These are phyloP conservation scores for Aspergillus luchuensis DNA, from an alignment of 2,329 filamentous ascomycete species.

Conservation along the genomic window DNA sequence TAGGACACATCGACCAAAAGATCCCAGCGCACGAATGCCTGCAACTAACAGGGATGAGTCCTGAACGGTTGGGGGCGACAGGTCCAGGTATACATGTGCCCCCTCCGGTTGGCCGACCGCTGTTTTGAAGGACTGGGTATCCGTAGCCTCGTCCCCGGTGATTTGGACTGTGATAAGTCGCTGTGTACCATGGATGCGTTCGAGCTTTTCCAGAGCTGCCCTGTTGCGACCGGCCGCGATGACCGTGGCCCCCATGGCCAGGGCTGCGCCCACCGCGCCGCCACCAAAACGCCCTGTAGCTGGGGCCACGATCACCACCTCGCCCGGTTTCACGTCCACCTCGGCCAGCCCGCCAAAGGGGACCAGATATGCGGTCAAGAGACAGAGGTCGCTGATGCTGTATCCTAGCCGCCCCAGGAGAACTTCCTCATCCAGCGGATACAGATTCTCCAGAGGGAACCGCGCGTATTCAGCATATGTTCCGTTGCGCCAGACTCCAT, in stretches of 20 bases:
- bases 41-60: neutral
- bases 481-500: slow-evolving; percentile 6
- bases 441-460: slow-evolving; percentile 10
- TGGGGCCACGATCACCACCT: neutral
- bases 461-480: slow-evolving; percentile 6
- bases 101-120: neutral
- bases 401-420: neutral
- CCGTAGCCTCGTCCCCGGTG: neutral
- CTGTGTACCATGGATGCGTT: neutral
- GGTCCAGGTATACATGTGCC: neutral
- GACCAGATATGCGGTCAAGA: neutral
- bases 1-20: neutral
- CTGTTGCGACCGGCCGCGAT: neutral
- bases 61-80: neutral
- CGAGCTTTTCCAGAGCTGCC: neutral
- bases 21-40: neutral
- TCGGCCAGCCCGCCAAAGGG: neutral
- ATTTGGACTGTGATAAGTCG: neutral
- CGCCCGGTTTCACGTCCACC: slow-evolving; percentile 2
- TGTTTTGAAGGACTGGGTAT: neutral
- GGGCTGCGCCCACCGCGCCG: neutral
- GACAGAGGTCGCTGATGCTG: neutral
- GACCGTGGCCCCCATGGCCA: neutral
- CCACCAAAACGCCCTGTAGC: slow-evolving; percentile 9
- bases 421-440: neutral